These are phyloP conservation scores for Hanseniaspora occidentalis DNA, from an alignment of 805 yeast genomes.

Conservation along the genomic window DNA sequence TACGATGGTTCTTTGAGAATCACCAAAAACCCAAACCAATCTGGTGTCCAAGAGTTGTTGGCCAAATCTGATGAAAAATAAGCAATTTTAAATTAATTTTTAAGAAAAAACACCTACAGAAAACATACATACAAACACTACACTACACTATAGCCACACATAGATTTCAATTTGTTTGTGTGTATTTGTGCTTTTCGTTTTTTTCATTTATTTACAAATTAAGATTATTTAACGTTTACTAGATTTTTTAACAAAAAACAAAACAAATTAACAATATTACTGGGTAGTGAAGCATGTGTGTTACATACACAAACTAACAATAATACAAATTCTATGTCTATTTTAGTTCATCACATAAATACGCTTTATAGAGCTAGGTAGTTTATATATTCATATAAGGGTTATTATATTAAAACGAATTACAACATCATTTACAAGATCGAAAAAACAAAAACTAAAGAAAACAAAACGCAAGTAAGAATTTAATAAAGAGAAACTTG, in stretches of 20 bases:
- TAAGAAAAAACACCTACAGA: background rate
- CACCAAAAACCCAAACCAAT: slow-evolving; percentile 30
- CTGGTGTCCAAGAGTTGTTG: slow-evolving; percentile 19
- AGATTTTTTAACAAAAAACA: background rate
- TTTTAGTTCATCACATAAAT: too few species aligned
- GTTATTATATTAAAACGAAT: too few species aligned
- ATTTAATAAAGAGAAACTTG: background rate
- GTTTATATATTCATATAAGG: background rate
- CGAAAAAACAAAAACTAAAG: too few species aligned
- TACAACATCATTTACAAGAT: too few species aligned
- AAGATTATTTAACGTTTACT: background rate
- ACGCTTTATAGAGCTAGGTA: too few species aligned
- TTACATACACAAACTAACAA: too few species aligned
- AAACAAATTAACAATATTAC: too few species aligned
- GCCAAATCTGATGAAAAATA: background rate
- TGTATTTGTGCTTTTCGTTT: background rate
- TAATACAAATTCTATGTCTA: too few species aligned
- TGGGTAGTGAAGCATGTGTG: too few species aligned
- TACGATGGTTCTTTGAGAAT: slow-evolving; percentile 38
- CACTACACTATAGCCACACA: background rate
- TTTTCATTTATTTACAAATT: background rate
- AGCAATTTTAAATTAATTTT: background rate
- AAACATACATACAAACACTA: background rate
- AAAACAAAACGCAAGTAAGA: background rate
- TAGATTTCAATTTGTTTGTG: background rate